Conservation (phyloP, 805 yeast genomes). For the Nakazawaea ernobii region DNA sequence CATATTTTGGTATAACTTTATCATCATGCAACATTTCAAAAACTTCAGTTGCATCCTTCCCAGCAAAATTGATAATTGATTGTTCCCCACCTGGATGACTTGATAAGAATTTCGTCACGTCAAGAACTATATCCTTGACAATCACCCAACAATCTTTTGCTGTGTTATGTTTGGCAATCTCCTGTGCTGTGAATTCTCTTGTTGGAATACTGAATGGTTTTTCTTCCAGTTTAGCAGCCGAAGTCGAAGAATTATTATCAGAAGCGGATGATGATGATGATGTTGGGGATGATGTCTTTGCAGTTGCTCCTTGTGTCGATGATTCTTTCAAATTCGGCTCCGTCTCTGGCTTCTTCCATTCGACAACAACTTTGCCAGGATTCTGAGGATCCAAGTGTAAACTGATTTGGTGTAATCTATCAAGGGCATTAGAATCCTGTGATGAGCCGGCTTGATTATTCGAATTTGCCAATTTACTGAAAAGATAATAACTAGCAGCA, state of each 20-base stretch:
- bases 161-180: conserved; percentile 41
- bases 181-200: conserved; percentile 39
- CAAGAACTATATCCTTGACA: conserved; percentile 46
- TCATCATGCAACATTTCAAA: conserved; percentile 58
- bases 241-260: background rate
- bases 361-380: conserved; percentile 29
- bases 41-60: conserved; percentile 60
- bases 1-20: conserved; percentile 43
- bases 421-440: conserved; percentile 16
- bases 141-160: conserved; percentile 48
- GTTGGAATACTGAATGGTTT: conserved; percentile 35
- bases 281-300: background rate
- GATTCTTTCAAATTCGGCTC: background rate
- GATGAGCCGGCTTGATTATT: background rate
- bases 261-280: background rate
- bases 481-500: conserved; percentile 25
- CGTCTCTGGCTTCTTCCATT: conserved; percentile 19
- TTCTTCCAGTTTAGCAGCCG: conserved; percentile 12
- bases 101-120: conserved; percentile 37
- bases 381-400: conserved; percentile 37
- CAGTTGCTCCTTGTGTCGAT: background rate
- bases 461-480: conserved; percentile 14
- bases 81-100: conserved; percentile 76
- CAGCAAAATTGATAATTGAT: conserved; percentile 63
- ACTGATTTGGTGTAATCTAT: conserved; percentile 35